Evolutionary conservation across 2,329 filamentous ascomycete genomes (phyloP).

Genomic region (Colletotrichum shisoi): DNA sequence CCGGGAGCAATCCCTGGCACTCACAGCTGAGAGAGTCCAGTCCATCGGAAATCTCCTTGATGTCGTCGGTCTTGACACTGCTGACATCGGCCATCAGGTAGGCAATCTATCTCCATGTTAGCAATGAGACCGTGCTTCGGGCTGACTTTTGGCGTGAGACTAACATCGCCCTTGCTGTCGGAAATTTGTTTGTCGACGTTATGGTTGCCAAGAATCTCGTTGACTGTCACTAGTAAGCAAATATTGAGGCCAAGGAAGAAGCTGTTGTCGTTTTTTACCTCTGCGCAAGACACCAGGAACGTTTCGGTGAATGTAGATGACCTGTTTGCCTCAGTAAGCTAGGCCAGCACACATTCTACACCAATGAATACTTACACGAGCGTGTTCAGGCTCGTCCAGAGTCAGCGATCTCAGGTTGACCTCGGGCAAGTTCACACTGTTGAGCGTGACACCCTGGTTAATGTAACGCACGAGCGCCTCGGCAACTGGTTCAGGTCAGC

Average conservation of each 20-base stretch:
- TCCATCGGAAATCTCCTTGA: constrained; percentile 84
- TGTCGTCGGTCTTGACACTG: constrained; percentile 78
- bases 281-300: constrained; percentile 92
- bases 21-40: constrained; percentile 83
- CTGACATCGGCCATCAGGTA: constrained; percentile 99
- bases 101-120: constrained; percentile 66
- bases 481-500: constrained; percentile 62
- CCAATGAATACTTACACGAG: constrained; percentile 65
- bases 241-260: neutral
- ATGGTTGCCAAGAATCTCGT: constrained; percentile 91
- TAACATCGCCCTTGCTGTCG: constrained; percentile 87
- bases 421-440: constrained; percentile 97
- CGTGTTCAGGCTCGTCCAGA: constrained; percentile 86
- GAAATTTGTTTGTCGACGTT: constrained; percentile 99
- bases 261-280: constrained; percentile 55
- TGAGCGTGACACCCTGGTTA: constrained; percentile 90
- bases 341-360: neutral
- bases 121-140: neutral
- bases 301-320: constrained; percentile 97
- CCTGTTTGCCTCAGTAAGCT: constrained; percentile 51
- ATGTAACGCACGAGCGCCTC: constrained; percentile 91
- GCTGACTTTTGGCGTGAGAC: constrained; percentile 42
- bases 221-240: constrained; percentile 64
- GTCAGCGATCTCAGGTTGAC: constrained; percentile 89
- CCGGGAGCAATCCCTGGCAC: constrained; percentile 45